Base-by-base conservation (phyloP, 1,284 basidiomycete genomes). In the Naganishia cerealis region DNA sequence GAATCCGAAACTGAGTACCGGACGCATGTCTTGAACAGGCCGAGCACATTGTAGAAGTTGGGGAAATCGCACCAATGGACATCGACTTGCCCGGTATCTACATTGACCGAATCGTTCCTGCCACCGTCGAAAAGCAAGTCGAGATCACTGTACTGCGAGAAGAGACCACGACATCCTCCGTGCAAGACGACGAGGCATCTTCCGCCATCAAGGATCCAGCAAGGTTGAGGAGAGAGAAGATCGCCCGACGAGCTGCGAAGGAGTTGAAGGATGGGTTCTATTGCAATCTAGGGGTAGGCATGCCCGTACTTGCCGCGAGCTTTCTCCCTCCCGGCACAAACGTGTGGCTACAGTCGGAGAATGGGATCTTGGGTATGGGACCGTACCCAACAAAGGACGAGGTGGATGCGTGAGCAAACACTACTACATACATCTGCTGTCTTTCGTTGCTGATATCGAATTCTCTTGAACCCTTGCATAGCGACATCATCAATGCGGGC, bases 261-360 rank as follows among this genome's bases (percentile, higher is more conserved):
- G 93, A 95, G 81, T 86, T 96, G 75, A 88, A 89, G 78, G 89
- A 96, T 78, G 93, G 94, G 3, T 91, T 86, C 82, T 91, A 94
- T 73, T 84, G 86, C 67, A 88, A 87, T 74, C 86, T 91, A 67
- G 91, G 79, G 66, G 82, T 84, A 56, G 93, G 93, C 36, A 96
- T 96, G 87, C 93, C 93, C n/a, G 94, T 91, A 29, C 85, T 96
- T 12, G 90, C 94, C 24, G 91, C 93, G 8, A 87, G 91, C 78
- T 90, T 90, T 81, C 79, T 94, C 61, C 85, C 86, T 56, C 84
- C 87, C 57, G 90, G 87, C 61, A 87, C 91, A 21, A 87, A 86
- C 66, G 91, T 95, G 43, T 94, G 91, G 90, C 79, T 94, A 75
- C 94, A 96, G 80, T 92, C 90, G 75, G 93, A 96, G 84, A 96